These are phyloP conservation scores for Neurospora discreta DNA, from an alignment of 495 filamentous ascomycete genomes.

Conservation along the genomic window DNA sequence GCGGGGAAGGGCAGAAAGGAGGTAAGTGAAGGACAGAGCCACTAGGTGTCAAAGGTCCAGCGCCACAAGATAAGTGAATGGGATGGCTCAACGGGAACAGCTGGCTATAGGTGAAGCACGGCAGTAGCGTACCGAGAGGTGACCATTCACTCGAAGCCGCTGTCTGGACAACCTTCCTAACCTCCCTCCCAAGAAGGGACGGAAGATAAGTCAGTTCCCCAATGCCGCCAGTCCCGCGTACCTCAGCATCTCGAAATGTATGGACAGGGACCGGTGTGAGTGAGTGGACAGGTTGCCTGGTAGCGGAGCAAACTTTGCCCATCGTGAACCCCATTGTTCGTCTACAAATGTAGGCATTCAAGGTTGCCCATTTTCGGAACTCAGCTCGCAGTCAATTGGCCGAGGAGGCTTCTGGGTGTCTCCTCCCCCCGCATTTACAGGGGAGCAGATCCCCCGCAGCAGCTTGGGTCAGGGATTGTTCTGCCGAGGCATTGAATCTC, in stretches of 20 bases:
- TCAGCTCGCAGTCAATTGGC: conserved; percentile 4
- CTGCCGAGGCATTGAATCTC: conserved; percentile 7
- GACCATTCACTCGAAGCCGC: not conserved
- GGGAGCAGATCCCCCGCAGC: conserved; percentile 8
- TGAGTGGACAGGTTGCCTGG: not conserved
- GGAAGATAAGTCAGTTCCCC: not conserved
- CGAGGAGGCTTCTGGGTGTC: not conserved
- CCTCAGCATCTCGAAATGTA: not conserved
- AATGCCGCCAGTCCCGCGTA: not conserved
- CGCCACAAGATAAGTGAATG: not conserved
- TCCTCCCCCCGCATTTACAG: conserved; percentile 12
- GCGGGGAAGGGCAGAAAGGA: not conserved
- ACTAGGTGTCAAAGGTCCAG: not conserved
- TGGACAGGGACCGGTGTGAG: not conserved
- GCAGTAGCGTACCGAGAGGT: not conserved
- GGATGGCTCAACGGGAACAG: not conserved
- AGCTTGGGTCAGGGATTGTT: not conserved
- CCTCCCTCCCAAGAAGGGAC: not conserved
- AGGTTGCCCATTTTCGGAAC: not conserved
- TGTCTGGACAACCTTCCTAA: not conserved
- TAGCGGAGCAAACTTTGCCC: not conserved
- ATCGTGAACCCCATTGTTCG: not conserved
- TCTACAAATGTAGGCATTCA: not conserved
- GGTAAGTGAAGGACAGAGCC: not conserved
- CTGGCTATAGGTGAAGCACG: not conserved